Percentiles rank a stretch among this genome's conserved stretches.
Conservation (phyloP, 83 land plant genomes). For the Picea mariana region DNA sequence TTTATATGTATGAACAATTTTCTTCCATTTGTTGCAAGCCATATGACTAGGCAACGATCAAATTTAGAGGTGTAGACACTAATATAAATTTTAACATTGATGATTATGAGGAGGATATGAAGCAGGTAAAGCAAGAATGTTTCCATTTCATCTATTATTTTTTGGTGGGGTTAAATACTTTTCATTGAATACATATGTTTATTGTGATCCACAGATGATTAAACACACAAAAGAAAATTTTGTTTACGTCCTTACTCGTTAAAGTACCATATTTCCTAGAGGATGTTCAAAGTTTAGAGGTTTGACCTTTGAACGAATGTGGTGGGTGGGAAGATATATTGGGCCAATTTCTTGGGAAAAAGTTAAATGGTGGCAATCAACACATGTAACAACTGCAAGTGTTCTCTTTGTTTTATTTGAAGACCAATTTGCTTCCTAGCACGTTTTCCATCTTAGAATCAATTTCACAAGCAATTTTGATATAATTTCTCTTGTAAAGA, state of each 20-base stretch:
- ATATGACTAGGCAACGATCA: slow-evolving; percentile 50
- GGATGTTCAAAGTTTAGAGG: slow-evolving; percentile 54
- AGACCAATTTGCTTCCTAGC: no score
- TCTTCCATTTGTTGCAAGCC: slow-evolving; percentile 19
- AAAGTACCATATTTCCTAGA: slow-evolving; percentile 46
- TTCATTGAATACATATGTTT: background rate
- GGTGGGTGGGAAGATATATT: slow-evolving; percentile 52
- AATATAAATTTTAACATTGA: slow-evolving; percentile 44
- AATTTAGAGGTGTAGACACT: slow-evolving; percentile 48
- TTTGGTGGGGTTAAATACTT: no score
- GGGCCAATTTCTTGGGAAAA: slow-evolving; percentile 50
- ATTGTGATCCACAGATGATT: slow-evolving; percentile 26
- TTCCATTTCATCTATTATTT: no score
- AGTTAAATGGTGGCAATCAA: slow-evolving; percentile 6
- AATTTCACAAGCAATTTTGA: no score
- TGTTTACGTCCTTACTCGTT: slow-evolving; percentile 38
- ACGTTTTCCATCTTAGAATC: no score
- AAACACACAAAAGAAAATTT: slow-evolving; percentile 48
- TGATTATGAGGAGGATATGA: slow-evolving; percentile 49
- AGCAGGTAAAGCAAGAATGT: slow-evolving; percentile 21
- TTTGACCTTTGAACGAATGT: slow-evolving; percentile 48
- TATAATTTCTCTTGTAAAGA: no score
- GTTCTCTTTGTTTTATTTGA: no score
- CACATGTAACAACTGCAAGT: no score
- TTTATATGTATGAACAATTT: no score